A percentile compares a stretch with the other conserved stretches of the same genome.
These are phyloP conservation scores for Pochonia chlamydosporia DNA, from an alignment of 2,329 filamentous ascomycete genomes.

Conservation along the genomic window DNA sequence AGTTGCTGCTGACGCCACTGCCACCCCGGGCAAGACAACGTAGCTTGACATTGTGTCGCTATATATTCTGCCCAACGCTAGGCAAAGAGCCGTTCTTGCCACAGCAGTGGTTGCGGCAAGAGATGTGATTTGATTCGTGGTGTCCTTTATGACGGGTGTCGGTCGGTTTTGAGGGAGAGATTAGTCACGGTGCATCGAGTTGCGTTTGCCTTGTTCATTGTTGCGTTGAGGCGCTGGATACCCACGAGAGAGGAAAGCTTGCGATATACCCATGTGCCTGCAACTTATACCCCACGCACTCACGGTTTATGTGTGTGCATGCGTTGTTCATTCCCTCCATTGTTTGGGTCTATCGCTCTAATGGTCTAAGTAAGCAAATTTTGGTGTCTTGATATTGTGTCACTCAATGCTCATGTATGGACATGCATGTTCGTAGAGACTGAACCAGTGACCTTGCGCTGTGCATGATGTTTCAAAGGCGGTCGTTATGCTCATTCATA, in stretches of 20 bases:
- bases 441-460: no score
- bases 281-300: constrained; percentile 24
- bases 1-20: constrained; percentile 12
- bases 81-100: neutral
- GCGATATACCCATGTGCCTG: constrained; percentile 18
- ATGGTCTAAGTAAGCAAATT: constrained; percentile 9
- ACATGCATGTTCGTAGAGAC: no score
- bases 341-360: constrained; percentile 10
- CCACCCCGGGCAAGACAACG: neutral
- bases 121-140: constrained; percentile 2
- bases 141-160: constrained; percentile 2
- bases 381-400: neutral
- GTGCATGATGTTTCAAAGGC: no score
- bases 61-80: neutral
- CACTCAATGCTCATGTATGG: neutral
- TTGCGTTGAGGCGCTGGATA: constrained; percentile 23
- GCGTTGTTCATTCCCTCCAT: constrained; percentile 7
- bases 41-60: neutral
- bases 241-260: constrained; percentile 20
- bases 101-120: neutral
- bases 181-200: constrained; percentile 5
- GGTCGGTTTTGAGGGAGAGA: constrained; percentile 1
- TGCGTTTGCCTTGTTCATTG: constrained; percentile 12
- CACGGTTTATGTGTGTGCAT: constrained; percentile 6
- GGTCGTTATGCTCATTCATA: no score